Conservation (phyloP, 2,329 filamentous ascomycete genomes). For the Penicillium sp. region DNA sequence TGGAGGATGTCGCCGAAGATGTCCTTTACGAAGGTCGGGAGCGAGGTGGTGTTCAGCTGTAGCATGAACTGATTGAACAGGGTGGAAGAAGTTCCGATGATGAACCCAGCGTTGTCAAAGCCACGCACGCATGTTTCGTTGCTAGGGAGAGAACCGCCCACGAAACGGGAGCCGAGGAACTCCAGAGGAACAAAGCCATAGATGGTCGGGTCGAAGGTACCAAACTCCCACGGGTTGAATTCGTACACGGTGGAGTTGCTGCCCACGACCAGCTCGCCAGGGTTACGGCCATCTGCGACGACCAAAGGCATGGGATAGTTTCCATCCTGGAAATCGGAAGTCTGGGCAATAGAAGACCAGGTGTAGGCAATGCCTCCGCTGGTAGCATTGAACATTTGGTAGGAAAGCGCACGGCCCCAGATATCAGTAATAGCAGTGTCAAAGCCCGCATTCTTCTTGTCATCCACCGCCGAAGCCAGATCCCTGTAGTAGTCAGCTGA, state of each 20-base stretch:
- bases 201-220: constrained; percentile 67
- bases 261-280: constrained; percentile 57
- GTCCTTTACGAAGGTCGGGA: constrained; percentile 49
- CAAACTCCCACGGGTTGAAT: constrained; percentile 75
- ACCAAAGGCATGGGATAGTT: constrained; percentile 68
- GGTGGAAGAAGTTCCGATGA: constrained; percentile 80
- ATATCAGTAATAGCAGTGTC: constrained; percentile 76
- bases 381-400: constrained; percentile 72
- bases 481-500: constrained; percentile 60
- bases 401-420: constrained; percentile 79
- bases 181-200: constrained; percentile 66
- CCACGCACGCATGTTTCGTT: constrained; percentile 64
- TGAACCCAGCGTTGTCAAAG: constrained; percentile 74
- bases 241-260: constrained; percentile 72
- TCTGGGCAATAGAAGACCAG: constrained; percentile 69
- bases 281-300: constrained; percentile 62
- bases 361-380: constrained; percentile 72
- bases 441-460: constrained; percentile 61
- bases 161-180: constrained; percentile 70
- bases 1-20: constrained; percentile 52
- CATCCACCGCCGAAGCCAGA: constrained; percentile 53
- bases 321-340: constrained; percentile 57
- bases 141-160: constrained; percentile 53
- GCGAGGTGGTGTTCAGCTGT: constrained; percentile 52
- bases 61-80: constrained; percentile 77